These are phyloP conservation scores for Claviceps sp. DNA, from an alignment of 2,329 filamentous ascomycete species.

Conservation along the genomic window DNA sequence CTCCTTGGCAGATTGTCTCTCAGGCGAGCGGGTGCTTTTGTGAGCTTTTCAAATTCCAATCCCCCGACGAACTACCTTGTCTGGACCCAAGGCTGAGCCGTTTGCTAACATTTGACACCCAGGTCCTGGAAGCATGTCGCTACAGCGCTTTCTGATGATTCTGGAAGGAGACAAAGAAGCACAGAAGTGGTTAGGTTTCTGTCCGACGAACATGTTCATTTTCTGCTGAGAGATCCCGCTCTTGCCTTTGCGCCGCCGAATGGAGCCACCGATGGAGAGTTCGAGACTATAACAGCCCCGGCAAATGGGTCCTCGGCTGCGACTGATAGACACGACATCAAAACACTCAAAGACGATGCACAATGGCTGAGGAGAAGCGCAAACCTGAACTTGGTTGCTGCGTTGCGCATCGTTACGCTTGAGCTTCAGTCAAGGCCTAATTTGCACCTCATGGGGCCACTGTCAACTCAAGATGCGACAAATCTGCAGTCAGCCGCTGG, in stretches of 20 bases:
- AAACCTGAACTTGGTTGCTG: slow-evolving; percentile 66
- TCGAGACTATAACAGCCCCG: slow-evolving; percentile 74
- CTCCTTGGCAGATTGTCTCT: slow-evolving; percentile 72
- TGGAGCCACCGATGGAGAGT: slow-evolving; percentile 52
- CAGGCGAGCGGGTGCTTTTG: slow-evolving; percentile 68
- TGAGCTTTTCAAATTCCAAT: slow-evolving; percentile 31
- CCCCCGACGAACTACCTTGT: background rate
- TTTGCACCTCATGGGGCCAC: slow-evolving; percentile 54
- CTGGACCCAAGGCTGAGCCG: background rate
- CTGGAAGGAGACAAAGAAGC: slow-evolving; percentile 39
- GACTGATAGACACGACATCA: slow-evolving; percentile 56
- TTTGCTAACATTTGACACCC: slow-evolving; percentile 9
- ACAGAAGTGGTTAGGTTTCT: slow-evolving; percentile 54
- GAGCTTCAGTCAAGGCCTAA: slow-evolving; percentile 75
- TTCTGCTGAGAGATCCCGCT: slow-evolving; percentile 55
- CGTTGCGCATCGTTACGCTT: slow-evolving; percentile 64
- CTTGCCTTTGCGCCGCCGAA: slow-evolving; percentile 52
- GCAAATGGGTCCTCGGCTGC: slow-evolving; percentile 65
- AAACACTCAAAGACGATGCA: slow-evolving; percentile 71
- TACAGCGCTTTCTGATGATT: slow-evolving; percentile 41
- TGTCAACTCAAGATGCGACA: slow-evolving; percentile 65
- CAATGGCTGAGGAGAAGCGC: slow-evolving; percentile 73
- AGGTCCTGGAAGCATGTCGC: slow-evolving; percentile 52
- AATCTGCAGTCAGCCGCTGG: slow-evolving; percentile 65
- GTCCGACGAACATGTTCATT: slow-evolving; percentile 52